A percentile compares a stretch with the other conserved stretches of the same genome.
These are phyloP conservation scores for Prosopis cineraria DNA, from an alignment of 306 rosid species.

Conservation along the genomic window DNA sequence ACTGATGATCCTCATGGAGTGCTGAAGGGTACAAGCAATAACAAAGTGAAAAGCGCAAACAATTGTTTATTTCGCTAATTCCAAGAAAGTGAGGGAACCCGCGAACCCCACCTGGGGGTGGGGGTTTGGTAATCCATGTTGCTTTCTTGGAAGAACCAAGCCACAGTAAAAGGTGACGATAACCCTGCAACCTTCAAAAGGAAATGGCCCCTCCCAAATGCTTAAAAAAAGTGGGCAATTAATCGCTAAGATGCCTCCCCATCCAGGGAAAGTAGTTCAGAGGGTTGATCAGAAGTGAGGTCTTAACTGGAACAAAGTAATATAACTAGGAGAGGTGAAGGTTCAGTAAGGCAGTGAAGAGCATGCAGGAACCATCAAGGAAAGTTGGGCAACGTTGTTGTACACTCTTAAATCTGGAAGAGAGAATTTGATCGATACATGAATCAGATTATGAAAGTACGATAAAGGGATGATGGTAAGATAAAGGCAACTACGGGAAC, in stretches of 20 bases:
- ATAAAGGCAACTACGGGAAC: background rate
- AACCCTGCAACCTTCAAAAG: background rate
- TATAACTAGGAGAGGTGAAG: slow-evolving; percentile 25
- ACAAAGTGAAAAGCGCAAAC: background rate
- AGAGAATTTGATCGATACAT: slow-evolving; percentile 7
- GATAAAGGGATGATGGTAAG: slow-evolving; percentile 13
- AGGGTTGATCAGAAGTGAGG: slow-evolving; percentile 39
- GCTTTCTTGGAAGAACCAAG: slow-evolving; percentile 10
- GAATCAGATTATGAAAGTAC: background rate
- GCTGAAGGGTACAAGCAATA: too few species aligned
- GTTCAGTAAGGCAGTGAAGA: slow-evolving; percentile 10
- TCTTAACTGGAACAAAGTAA: slow-evolving; percentile 32
- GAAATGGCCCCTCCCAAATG: slow-evolving; percentile 33
- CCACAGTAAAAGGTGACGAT: slow-evolving; percentile 1
- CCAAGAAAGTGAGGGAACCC: background rate
- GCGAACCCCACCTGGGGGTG: background rate
- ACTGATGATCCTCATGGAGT: too few species aligned
- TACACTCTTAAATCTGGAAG: slow-evolving; percentile 11
- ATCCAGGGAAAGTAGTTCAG: slow-evolving; percentile 39
- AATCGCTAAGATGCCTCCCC: slow-evolving; percentile 28
- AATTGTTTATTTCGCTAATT: background rate
- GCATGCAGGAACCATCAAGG: slow-evolving; percentile 27
- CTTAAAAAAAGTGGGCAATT: slow-evolving; percentile 24
- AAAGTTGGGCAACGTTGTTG: slow-evolving; percentile 18
- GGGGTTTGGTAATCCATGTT: slow-evolving; percentile 1